Percentiles rank a stretch among this genome's conserved stretches.
Conservation (phyloP, 2,329 filamentous ascomycete species). For the Trichoderma guizhouense region DNA sequence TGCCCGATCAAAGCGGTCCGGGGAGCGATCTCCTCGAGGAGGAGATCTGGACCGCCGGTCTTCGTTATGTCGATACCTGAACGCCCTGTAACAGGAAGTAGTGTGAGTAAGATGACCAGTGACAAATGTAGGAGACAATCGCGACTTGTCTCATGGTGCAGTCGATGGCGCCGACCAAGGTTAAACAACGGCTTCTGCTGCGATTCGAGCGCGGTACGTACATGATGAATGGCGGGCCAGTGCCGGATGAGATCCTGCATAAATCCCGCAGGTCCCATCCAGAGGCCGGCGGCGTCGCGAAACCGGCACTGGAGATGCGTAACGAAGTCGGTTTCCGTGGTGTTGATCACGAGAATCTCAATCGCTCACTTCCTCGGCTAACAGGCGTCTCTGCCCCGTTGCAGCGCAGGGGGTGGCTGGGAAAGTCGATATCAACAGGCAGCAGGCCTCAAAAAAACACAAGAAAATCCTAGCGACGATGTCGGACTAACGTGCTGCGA, state of each 20-base stretch:
- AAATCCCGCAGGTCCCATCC: slow-evolving; percentile 22
- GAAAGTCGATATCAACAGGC: background rate
- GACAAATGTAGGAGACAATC: slow-evolving; percentile 6
- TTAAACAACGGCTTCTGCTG: background rate
- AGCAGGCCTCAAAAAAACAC: background rate
- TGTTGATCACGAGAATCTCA: background rate
- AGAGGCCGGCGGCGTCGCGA: slow-evolving; percentile 7
- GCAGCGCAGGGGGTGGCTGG: background rate
- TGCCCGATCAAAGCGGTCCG: slow-evolving; percentile 59
- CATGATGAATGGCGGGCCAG: slow-evolving; percentile 25
- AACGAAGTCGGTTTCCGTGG: background rate
- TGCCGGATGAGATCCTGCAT: slow-evolving; percentile 21
- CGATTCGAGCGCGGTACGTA: slow-evolving; percentile 21
- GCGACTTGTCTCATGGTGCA: background rate
- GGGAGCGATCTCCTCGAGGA: slow-evolving; percentile 59
- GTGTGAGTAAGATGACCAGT: slow-evolving; percentile 11
- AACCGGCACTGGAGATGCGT: background rate
- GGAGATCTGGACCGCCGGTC: slow-evolving; percentile 62
- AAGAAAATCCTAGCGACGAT: background rate
- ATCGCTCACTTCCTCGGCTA: background rate
- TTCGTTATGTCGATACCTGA: slow-evolving; percentile 61
- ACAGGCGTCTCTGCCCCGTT: background rate
- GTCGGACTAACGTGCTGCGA: background rate
- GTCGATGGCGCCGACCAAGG: background rate
- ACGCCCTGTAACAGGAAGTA: slow-evolving; percentile 39